These are phyloP conservation scores for Nemania serpens DNA, from an alignment of 2,329 filamentous ascomycete genomes.

Conservation along the genomic window DNA sequence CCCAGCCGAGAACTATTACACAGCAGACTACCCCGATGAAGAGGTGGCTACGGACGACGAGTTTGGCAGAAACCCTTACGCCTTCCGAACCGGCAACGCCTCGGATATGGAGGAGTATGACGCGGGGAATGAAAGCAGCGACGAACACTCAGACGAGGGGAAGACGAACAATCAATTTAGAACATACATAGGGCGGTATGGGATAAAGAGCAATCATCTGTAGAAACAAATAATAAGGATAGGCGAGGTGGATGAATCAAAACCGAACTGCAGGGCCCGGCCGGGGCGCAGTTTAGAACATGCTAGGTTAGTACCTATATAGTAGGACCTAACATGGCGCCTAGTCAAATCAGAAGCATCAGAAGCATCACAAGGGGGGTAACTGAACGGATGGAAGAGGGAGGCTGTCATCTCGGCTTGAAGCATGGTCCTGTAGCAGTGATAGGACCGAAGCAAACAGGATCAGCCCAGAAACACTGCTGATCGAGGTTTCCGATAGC, in stretches of 20 bases:
- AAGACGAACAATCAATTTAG: constrained; percentile 31
- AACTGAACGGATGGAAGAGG: neutral
- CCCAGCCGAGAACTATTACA: constrained; percentile 76
- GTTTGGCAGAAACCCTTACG: constrained; percentile 60
- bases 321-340: neutral
- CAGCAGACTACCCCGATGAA: constrained; percentile 80
- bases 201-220: constrained; percentile 40
- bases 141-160: constrained; percentile 38
- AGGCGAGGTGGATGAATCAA: constrained; percentile 28
- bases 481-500: neutral
- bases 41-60: constrained; percentile 76
- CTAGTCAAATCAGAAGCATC: neutral
- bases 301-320: neutral
- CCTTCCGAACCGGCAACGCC: constrained; percentile 57
- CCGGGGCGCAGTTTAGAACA: constrained; percentile 3
- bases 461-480: constrained; percentile 5
- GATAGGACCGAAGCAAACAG: neutral
- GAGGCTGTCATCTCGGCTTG: constrained; percentile 10
- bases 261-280: neutral
- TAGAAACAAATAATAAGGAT: constrained; percentile 18
- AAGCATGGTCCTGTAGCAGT: constrained; percentile 2
- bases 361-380: neutral
- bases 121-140: constrained; percentile 46
- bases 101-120: constrained; percentile 62
- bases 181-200: constrained; percentile 47